phyloP scores from a whole-genome alignment of 2,329 filamentous ascomycete species.

The Sporothrix schenckii region DNA sequence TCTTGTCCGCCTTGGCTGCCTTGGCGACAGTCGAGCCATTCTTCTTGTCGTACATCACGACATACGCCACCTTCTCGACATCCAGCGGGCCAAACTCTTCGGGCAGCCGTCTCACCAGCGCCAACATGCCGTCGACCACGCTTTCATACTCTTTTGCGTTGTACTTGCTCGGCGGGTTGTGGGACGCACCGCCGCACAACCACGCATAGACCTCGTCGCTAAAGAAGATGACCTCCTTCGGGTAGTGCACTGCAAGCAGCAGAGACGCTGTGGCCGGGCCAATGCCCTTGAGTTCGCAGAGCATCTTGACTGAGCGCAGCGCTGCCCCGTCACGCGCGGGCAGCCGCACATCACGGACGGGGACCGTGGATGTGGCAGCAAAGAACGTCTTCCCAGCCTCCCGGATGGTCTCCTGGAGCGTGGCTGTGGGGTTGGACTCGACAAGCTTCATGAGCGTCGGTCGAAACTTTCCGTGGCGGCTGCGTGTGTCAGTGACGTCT shows the following conservation, averaged over 20 bases:
- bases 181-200: slow-evolving; percentile 60
- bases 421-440: slow-evolving; percentile 59
- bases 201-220: slow-evolving; percentile 78
- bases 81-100: slow-evolving; percentile 52
- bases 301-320: slow-evolving; percentile 52
- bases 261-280: slow-evolving; percentile 80
- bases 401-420: slow-evolving; percentile 54
- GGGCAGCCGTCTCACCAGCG: slow-evolving; percentile 52
- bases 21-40: neutral
- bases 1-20: neutral
- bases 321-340: slow-evolving; percentile 36
- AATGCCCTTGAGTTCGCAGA: slow-evolving; percentile 70
- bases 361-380: slow-evolving; percentile 34
- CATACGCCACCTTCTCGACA: slow-evolving; percentile 71
- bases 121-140: slow-evolving; percentile 52
- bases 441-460: slow-evolving; percentile 64
- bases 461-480: slow-evolving; percentile 63
- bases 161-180: slow-evolving; percentile 65
- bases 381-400: slow-evolving; percentile 50
- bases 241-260: slow-evolving; percentile 66
- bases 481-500: slow-evolving; percentile 25
- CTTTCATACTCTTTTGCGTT: slow-evolving; percentile 66
- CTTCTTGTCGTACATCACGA: slow-evolving; percentile 52
- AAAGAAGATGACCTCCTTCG: slow-evolving; percentile 69
- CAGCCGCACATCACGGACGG: slow-evolving; percentile 51